phyloP scores from a whole-genome alignment of 1,284 basidiomycete species.

The Heterobasidion irregulare region DNA sequence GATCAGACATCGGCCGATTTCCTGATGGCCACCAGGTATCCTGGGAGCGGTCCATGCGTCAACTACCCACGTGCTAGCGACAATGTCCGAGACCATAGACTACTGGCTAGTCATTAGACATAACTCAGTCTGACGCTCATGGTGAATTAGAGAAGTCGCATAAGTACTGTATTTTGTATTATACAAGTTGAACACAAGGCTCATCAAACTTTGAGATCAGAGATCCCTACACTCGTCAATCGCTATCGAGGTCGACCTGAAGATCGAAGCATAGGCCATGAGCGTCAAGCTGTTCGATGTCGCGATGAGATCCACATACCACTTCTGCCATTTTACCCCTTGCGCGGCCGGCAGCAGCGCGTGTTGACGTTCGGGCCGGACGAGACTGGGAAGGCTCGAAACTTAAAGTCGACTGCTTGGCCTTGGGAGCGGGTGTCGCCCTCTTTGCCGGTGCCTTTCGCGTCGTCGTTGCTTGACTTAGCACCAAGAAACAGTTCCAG shows the following conservation, averaged over 20 bases:
- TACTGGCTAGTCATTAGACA: no score
- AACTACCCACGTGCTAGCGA: no score
- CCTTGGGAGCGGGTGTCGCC: conserved; percentile 25
- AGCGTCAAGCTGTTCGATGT: background rate
- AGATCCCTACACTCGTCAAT: background rate
- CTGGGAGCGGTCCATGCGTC: no score
- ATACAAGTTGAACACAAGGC: no score
- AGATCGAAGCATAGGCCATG: background rate
- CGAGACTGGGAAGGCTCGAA: conserved; percentile 43
- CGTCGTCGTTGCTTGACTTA: conserved; percentile 31
- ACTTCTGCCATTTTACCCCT: conserved; percentile 38
- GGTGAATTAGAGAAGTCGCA: no score
- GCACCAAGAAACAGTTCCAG: conserved; percentile 6
- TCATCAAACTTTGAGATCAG: no score
- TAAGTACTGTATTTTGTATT: no score
- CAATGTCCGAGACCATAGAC: no score
- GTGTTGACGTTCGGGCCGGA: conserved; percentile 34
- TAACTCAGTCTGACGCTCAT: no score
- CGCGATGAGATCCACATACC: conserved; percentile 11
- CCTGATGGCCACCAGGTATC: no score
- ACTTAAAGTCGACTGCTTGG: conserved; percentile 49
- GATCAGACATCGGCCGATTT: no score
- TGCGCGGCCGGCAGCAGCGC: conserved; percentile 52
- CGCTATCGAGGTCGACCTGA: conserved; percentile 10
- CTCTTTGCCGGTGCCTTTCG: conserved; percentile 61